Conservation (phyloP, 2,329 filamentous ascomycete species). For the Geosmithia flava region DNA sequence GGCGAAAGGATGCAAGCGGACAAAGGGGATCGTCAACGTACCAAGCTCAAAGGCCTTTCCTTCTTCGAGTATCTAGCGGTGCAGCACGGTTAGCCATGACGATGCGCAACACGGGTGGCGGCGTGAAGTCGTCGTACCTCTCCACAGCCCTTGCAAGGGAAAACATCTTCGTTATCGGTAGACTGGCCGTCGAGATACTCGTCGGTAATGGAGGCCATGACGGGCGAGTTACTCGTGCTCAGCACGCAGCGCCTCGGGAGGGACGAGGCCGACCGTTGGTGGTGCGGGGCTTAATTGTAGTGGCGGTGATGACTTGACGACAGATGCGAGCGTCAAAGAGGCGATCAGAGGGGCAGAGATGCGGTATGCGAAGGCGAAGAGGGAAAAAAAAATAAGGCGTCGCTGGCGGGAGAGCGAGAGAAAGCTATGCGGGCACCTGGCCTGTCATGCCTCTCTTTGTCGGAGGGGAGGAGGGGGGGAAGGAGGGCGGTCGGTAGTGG, state of each 20-base stretch:
- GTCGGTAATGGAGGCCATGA: slow-evolving; percentile 39
- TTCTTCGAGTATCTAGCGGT: slow-evolving; percentile 77
- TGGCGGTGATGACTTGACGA: neutral
- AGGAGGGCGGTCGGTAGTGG: neutral
- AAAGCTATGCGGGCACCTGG: neutral
- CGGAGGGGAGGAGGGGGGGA: too few relatives aligned
- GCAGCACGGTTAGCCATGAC: neutral
- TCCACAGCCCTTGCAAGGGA: slow-evolving; percentile 86
- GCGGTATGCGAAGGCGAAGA: neutral
- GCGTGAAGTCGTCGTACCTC: slow-evolving; percentile 46
- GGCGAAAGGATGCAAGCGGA: neutral
- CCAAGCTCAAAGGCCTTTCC: slow-evolving; percentile 97
- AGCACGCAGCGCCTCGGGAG: neutral
- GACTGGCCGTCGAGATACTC: slow-evolving; percentile 47
- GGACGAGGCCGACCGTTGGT: neutral
- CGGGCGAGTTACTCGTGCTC: slow-evolving; percentile 6
- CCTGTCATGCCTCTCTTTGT: neutral
- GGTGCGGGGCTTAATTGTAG: slow-evolving; percentile 3
- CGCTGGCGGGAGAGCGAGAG: neutral
- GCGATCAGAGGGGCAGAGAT: neutral
- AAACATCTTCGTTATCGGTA: slow-evolving; percentile 71
- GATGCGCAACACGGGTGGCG: neutral
- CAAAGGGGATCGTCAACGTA: slow-evolving; percentile 28
- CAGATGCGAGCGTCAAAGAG: neutral
- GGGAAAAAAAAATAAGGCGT: too few relatives aligned